Percentiles rank a stretch among this genome's conserved stretches.
phyloP scores from a whole-genome alignment of 768 basidiomycete genomes.

The Saitozyma sp. region DNA sequence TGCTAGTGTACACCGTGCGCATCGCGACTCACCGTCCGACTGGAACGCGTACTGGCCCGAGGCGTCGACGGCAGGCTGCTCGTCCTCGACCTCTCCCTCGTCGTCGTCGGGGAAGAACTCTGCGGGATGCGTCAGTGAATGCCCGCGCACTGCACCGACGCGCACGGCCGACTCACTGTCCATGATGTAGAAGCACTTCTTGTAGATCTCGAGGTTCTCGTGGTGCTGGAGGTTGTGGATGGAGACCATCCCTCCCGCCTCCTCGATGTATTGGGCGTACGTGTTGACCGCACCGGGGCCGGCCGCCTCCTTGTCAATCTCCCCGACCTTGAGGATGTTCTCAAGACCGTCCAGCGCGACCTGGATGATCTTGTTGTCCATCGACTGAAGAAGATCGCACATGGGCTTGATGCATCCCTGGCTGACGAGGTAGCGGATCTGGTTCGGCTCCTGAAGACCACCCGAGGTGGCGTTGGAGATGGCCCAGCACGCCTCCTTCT shows the following conservation, averaged over 20 bases:
- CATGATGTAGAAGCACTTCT: slow-evolving; percentile 92
- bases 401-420: slow-evolving; percentile 99
- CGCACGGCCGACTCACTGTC: slow-evolving; percentile 44
- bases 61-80: slow-evolving; percentile 64
- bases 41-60: slow-evolving; percentile 55
- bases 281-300: slow-evolving; percentile 84
- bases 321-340: slow-evolving; percentile 96
- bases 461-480: slow-evolving; percentile 99
- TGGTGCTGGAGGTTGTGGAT: slow-evolving; percentile 99
- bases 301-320: slow-evolving; percentile 80
- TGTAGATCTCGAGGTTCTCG: slow-evolving; percentile 99
- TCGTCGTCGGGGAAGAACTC: slow-evolving; percentile 96
- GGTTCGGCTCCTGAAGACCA: slow-evolving; percentile 90
- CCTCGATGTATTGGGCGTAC: slow-evolving; percentile 92
- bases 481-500: slow-evolving; percentile 99
- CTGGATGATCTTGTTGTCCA: slow-evolving; percentile 99
- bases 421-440: slow-evolving; percentile 95
- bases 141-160: background rate
- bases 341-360: slow-evolving; percentile 97
- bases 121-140: slow-evolving; percentile 48
- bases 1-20: slow-evolving; percentile 43
- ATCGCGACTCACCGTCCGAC: slow-evolving; percentile 42
- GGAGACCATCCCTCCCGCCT: slow-evolving; percentile 97
- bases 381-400: slow-evolving; percentile 91
- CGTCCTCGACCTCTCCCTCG: slow-evolving; percentile 82